Conservation (phyloP, 2,329 filamentous ascomycete genomes). For the Trichoderma breve region DNA sequence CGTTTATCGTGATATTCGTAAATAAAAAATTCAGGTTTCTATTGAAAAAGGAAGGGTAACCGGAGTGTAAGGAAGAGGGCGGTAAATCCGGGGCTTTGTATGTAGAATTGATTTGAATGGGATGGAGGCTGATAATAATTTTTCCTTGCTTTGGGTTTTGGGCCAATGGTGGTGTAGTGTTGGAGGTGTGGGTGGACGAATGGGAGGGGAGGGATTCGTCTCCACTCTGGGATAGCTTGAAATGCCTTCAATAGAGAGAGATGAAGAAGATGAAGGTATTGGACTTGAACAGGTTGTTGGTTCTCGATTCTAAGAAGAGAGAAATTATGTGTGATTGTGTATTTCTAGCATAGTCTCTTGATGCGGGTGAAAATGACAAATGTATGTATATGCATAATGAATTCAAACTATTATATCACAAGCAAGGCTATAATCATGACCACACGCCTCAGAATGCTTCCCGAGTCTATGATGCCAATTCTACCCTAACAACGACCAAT, state of each 20-base stretch:
- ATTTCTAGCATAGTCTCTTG: neutral
- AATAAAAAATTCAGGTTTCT: neutral
- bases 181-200: neutral
- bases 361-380: neutral
- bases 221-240: neutral
- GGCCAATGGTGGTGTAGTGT: neutral
- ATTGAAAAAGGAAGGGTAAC: neutral
- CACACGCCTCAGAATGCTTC: constrained; percentile 13
- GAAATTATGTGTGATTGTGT: neutral
- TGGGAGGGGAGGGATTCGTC: neutral
- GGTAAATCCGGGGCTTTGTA: neutral
- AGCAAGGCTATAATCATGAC: constrained; percentile 8
- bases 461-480: constrained; percentile 17
- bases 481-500: neutral
- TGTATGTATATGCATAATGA: neutral
- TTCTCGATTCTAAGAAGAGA: neutral
- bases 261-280: neutral
- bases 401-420: neutral
- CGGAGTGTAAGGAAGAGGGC: neutral
- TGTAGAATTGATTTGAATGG: neutral
- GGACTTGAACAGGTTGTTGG: no score
- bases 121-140: constrained; percentile 1
- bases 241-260: neutral
- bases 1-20: neutral
- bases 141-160: neutral